Percentiles rank a stretch among this genome's conserved stretches.
These are phyloP conservation scores for Colletotrichum salicis DNA, from an alignment of 2,329 filamentous ascomycete species.

Conservation along the genomic window DNA sequence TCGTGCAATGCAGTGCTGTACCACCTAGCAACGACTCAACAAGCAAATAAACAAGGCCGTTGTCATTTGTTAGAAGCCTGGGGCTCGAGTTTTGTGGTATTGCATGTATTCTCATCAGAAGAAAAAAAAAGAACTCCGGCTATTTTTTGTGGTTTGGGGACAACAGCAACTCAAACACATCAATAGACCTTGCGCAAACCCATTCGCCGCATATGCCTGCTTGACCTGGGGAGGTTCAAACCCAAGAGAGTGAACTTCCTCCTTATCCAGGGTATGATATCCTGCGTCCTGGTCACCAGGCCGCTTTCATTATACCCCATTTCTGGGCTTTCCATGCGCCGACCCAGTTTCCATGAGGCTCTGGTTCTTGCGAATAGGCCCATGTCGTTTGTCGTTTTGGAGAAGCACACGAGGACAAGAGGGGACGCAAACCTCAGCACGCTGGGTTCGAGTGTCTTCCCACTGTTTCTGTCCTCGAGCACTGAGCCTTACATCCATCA, in stretches of 20 bases:
- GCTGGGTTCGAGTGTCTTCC: constrained; percentile 24
- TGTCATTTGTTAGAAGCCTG: background rate
- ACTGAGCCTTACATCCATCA: background rate
- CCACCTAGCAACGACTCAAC: background rate
- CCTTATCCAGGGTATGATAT: background rate
- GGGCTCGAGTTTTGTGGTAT: background rate
- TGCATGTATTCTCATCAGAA: constrained; percentile 22
- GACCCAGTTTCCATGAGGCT: background rate
- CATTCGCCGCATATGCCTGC: constrained; percentile 8
- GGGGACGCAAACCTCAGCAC: background rate
- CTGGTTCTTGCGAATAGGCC: background rate
- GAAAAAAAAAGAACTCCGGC: constrained; percentile 21
- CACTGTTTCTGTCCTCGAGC: constrained; percentile 30
- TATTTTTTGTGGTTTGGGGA: constrained; percentile 12
- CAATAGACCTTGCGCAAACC: constrained; percentile 15
- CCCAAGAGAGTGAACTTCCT: background rate
- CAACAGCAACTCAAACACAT: constrained; percentile 14
- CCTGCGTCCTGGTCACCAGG: background rate
- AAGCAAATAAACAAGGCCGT: background rate
- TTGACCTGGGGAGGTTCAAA: background rate
- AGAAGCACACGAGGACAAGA: background rate
- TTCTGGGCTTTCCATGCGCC: background rate
- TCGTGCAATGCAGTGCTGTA: background rate
- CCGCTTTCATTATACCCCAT: background rate
- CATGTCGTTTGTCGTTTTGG: background rate